Percentiles rank a stretch among this genome's conserved stretches.
Evolutionary conservation across 305 asterid species (phyloP).

Genomic region (Fraxinus floribunda): DNA sequence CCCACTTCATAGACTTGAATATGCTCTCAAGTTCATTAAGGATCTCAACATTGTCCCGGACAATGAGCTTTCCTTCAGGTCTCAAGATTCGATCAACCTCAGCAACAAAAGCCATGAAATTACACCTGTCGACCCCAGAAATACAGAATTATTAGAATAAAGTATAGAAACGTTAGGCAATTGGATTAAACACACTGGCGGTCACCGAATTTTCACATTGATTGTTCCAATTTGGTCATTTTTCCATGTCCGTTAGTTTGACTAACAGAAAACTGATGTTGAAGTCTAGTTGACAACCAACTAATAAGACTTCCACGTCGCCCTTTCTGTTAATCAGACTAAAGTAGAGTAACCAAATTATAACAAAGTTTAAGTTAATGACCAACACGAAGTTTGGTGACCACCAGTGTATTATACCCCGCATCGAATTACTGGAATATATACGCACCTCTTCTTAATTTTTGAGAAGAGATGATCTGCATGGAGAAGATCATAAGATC

Average conservation of each 20-base stretch:
- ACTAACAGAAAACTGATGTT: neutral
- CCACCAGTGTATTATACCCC: neutral
- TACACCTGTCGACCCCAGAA: constrained; percentile 31
- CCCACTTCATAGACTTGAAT: constrained; percentile 44
- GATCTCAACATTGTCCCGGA: constrained; percentile 37
- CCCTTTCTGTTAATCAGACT: neutral
- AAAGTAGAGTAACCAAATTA: neutral
- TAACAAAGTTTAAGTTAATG: neutral
- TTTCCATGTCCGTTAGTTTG: neutral
- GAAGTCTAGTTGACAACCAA: neutral
- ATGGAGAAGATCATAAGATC: constrained; percentile 81
- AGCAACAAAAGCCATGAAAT: constrained; percentile 35
- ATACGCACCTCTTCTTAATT: constrained; percentile 48
- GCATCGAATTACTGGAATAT: neutral
- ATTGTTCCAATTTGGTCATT: neutral
- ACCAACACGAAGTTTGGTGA: neutral
- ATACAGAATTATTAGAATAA: neutral
- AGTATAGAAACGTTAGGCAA: neutral
- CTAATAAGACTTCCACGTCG: neutral
- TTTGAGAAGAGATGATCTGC: constrained; percentile 80
- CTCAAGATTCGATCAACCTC: constrained; percentile 50
- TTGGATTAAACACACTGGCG: neutral
- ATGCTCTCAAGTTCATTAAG: constrained; percentile 39
- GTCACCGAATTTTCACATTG: neutral
- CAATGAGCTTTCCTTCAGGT: constrained; percentile 47